Evolutionary conservation across 2,329 filamentous ascomycete species (phyloP), one percentile per base, ranked within the genome.

Genomic region (Cordyceps cicadae): DNA sequence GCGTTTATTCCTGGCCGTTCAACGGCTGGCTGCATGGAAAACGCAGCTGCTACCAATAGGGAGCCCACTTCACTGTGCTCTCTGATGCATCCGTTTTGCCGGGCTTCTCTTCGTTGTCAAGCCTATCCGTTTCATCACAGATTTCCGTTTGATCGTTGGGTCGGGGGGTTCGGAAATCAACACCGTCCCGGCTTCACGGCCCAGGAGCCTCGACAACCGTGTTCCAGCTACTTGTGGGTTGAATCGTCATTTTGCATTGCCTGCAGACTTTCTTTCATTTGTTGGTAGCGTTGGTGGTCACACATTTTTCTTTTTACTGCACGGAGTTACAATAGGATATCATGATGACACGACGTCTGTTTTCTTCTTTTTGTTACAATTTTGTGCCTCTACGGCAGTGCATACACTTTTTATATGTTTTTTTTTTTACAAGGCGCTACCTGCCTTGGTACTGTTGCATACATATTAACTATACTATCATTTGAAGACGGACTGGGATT

Each of bases 301-400:
- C 29, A 26, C 48, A 24, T 21, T 9, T 53, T 48, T 37, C 19
- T 48, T 32, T 48, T 34, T n/a, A 9, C 15, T 19, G 26, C 49
- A 53, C 3, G n/a, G 49, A 59, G 29, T 59, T 52, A 48, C 21
- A 53, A 21, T 37, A 46, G 15, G 46, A 37, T 37, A 39, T 48
- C 17, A 59, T 48, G 39, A 59, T 54, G 49, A 54, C 57, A 37
- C 45, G 57, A 53, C 49, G 39, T 39, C 41, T 41, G 11, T 34
- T 53, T 7, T 29, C 29, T 29, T 59, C 51, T n/a, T 53, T 34
- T 29, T 58, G 45, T 50, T 50, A 17, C 19, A 32, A n/a, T 52
- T 19, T 45, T 51, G 21, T 45, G 56, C 46, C 55, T 39, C 37
- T 17, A 41, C 5, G 56, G 56, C 48, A 52, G 45, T 8, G n/a